These are phyloP conservation scores for Setaria italica DNA, from an alignment of 202 grass and related monocot species.

Conservation along the genomic window DNA sequence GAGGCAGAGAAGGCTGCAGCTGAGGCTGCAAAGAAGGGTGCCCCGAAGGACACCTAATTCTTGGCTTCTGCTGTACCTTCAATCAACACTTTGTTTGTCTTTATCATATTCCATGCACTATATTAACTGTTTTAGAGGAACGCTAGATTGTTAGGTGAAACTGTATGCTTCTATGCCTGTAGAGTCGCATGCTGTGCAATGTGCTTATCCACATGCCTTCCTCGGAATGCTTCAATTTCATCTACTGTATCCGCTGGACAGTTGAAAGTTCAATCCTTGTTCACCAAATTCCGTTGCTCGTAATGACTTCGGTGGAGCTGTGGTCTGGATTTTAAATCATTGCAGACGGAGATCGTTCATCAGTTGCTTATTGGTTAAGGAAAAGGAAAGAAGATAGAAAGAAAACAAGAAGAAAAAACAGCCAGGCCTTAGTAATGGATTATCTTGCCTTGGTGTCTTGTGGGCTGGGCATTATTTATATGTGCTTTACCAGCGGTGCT, in stretches of 20 bases:
- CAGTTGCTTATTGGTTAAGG: neutral
- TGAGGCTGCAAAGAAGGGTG: conserved; percentile 86
- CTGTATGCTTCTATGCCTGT: conserved; percentile 17
- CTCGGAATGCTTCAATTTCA: conserved; percentile 5
- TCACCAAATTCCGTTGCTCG: neutral
- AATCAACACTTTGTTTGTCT: neutral
- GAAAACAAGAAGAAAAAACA: neutral
- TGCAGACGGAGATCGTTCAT: neutral
- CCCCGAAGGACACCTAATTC: conserved; percentile 52
- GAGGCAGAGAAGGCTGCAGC: conserved; percentile 94
- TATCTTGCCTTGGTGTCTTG: conserved; percentile 22
- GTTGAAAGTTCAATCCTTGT: neutral
- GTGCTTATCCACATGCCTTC: neutral
- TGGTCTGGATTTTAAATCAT: neutral
- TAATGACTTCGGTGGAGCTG: neutral
- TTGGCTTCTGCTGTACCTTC: neutral
- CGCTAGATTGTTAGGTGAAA: conserved; percentile 41
- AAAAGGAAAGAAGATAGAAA: neutral
- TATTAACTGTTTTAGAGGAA: conserved; percentile 46
- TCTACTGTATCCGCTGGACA: neutral
- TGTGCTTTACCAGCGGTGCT: neutral
- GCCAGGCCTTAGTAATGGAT: conserved; percentile 33
- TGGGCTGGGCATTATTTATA: neutral
- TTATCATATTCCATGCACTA: conserved; percentile 3
- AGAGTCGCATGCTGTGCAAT: conserved; percentile 16